Evolutionary conservation across 2,329 filamentous ascomycete species (phyloP).

Genomic region (Kalmusia sp.): DNA sequence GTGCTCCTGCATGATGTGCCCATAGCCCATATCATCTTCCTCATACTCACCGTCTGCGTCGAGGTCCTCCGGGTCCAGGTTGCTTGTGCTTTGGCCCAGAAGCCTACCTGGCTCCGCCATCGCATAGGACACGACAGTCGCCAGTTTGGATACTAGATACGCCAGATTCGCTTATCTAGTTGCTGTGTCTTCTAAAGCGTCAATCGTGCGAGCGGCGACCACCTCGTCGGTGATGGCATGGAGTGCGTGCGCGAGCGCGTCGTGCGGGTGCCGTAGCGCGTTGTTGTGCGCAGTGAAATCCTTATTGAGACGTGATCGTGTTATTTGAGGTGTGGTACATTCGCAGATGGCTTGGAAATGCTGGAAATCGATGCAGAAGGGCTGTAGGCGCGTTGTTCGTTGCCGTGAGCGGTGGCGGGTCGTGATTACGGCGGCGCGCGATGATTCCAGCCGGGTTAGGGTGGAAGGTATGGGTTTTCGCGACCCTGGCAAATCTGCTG

Average conservation of each 20-base stretch:
- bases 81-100: conserved; percentile 42
- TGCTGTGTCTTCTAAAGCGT: conserved; percentile 28
- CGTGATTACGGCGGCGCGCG: conserved; percentile 28
- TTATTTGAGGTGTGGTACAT: conserved; percentile 11
- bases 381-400: conserved; percentile 35
- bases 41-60: conserved; percentile 50
- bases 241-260: conserved; percentile 34
- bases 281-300: conserved; percentile 20
- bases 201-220: conserved; percentile 27
- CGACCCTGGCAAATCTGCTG: conserved; percentile 39
- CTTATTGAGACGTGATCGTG: conserved; percentile 14
- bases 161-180: conserved; percentile 39
- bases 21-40: conserved; percentile 45
- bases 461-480: conserved; percentile 31
- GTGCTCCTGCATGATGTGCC: conserved; percentile 24
- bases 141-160: conserved; percentile 47
- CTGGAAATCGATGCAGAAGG: conserved; percentile 20
- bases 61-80: conserved; percentile 41
- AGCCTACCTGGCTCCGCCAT: conserved; percentile 51
- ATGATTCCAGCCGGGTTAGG: conserved; percentile 27
- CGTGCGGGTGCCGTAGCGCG: conserved; percentile 33
- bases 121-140: conserved; percentile 49
- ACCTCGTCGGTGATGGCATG: conserved; percentile 33
- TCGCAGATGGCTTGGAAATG: conserved; percentile 2
- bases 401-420: conserved; percentile 31